A percentile compares a stretch with the other conserved stretches of the same genome.
Evolutionary conservation across 257 asterid genomes (phyloP).

Genomic region (Solanum tarapatanum): DNA sequence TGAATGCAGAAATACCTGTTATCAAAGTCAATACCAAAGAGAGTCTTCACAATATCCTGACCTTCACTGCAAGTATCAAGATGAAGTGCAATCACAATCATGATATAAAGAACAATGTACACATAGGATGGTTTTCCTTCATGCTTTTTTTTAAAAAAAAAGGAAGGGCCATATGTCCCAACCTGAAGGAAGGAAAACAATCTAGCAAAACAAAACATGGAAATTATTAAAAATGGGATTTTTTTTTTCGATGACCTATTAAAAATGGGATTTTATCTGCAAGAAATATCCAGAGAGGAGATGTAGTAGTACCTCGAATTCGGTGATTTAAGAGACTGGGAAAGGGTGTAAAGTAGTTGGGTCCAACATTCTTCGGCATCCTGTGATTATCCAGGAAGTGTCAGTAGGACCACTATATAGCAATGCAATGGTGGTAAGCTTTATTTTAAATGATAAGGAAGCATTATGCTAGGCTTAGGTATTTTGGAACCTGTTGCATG

Average conservation of each 20-base stretch:
- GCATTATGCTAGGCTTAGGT: background rate
- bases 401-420: constrained; percentile 1
- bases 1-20: constrained; percentile 60
- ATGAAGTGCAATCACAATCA: background rate
- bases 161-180: background rate
- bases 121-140: background rate
- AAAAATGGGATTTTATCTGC: background rate
- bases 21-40: constrained; percentile 78
- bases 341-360: constrained; percentile 79
- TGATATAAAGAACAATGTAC: background rate
- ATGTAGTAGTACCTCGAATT: constrained; percentile 45
- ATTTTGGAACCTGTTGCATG: constrained; percentile 84
- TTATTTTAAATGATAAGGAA: background rate
- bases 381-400: constrained; percentile 26
- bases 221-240: background rate
- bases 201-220: background rate
- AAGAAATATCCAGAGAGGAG: background rate
- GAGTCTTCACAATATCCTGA: constrained; percentile 57
- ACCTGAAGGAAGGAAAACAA: background rate
- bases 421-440: background rate
- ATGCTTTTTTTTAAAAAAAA: background rate
- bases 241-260: background rate
- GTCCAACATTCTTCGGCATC: constrained; percentile 99
- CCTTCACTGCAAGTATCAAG: constrained; percentile 54
- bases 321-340: constrained; percentile 56